phyloP scores from a whole-genome alignment of 345 rosid genomes.

The Dipteronia sinensis region DNA sequence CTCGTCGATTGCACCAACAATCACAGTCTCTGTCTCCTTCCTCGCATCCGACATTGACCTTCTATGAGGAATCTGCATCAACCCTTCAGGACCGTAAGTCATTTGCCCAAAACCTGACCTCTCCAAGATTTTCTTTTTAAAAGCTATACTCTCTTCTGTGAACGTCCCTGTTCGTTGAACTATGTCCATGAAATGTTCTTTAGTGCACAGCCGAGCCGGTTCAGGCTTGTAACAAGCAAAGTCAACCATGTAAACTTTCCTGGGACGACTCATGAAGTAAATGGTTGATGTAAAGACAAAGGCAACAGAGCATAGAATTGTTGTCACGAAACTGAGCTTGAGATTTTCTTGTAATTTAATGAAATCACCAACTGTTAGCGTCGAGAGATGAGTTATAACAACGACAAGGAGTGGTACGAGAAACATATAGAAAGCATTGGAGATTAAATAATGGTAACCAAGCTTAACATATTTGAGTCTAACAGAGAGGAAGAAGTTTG shows the following conservation, averaged over 20 bases:
- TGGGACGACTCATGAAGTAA: slow-evolving; percentile 33
- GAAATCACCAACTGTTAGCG: slow-evolving; percentile 19
- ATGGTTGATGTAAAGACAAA: slow-evolving; percentile 26
- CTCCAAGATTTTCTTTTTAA: slow-evolving; percentile 8
- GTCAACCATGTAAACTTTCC: slow-evolving; percentile 20
- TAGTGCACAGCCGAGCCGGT: neutral
- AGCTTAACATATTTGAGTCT: slow-evolving; percentile 42
- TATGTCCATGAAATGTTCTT: neutral
- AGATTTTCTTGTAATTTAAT: slow-evolving; percentile 21
- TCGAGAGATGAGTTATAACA: slow-evolving; percentile 19
- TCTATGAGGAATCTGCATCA: slow-evolving; percentile 9
- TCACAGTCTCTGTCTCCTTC: slow-evolving; percentile 43
- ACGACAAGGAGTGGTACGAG: slow-evolving; percentile 22
- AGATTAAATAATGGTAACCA: slow-evolving; percentile 42
- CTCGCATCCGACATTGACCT: slow-evolving; percentile 41
- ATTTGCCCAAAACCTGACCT: slow-evolving; percentile 13
- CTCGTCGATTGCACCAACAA: slow-evolving; percentile 53
- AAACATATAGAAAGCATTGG: slow-evolving; percentile 30
- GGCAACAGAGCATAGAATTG: slow-evolving; percentile 9
- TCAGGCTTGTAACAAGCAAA: slow-evolving; percentile 31
- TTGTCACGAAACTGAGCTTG: slow-evolving; percentile 18
- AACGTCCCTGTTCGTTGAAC: neutral
- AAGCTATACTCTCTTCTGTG: slow-evolving; percentile 8
- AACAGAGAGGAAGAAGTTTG: slow-evolving; percentile 30
- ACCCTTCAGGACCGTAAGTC: neutral